These are phyloP conservation scores for Jamesozyma gamospora DNA, from an alignment of 805 yeast genomes.

Conservation along the genomic window DNA sequence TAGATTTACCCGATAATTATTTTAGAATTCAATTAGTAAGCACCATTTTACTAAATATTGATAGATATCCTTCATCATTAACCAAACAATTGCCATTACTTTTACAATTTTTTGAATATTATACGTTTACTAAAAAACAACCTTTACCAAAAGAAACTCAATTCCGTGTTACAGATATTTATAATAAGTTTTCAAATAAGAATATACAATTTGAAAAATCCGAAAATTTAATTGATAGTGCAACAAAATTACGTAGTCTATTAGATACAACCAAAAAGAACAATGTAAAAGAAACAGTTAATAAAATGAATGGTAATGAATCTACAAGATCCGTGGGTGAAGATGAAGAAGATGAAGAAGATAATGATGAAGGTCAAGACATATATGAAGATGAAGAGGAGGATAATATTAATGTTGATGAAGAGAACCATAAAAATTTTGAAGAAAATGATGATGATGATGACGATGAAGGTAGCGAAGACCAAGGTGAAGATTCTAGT, in stretches of 20 bases:
- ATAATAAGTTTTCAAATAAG: constrained; percentile 16
- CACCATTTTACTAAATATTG: constrained; percentile 31
- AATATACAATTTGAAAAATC: constrained; percentile 29
- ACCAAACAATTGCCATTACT: constrained; percentile 31
- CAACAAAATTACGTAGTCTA: constrained; percentile 25
- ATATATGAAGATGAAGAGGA: constrained; percentile 14
- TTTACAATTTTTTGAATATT: constrained; percentile 60
- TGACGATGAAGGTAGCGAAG: constrained; percentile 15
- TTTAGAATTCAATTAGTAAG: constrained; percentile 56
- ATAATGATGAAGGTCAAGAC: constrained; percentile 18
- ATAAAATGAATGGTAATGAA: background rate
- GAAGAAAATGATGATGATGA: constrained; percentile 27
- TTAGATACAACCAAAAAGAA: background rate
- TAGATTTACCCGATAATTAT: constrained; percentile 61
- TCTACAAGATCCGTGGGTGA: background rate
- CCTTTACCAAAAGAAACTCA: constrained; percentile 58
- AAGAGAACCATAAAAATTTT: constrained; percentile 6
- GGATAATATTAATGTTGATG: constrained; percentile 18
- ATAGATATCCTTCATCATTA: constrained; percentile 12
- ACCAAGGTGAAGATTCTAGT: background rate
- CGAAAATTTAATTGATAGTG: constrained; percentile 34
- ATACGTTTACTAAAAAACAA: constrained; percentile 46
- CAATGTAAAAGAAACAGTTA: constrained; percentile 6
- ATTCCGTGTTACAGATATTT: constrained; percentile 41
- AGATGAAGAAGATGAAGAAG: constrained; percentile 13